Percentiles rank a stretch among this genome's conserved stretches.
Conservation (phyloP, 768 basidiomycete genomes). For the Tricholoma saponaceum region DNA sequence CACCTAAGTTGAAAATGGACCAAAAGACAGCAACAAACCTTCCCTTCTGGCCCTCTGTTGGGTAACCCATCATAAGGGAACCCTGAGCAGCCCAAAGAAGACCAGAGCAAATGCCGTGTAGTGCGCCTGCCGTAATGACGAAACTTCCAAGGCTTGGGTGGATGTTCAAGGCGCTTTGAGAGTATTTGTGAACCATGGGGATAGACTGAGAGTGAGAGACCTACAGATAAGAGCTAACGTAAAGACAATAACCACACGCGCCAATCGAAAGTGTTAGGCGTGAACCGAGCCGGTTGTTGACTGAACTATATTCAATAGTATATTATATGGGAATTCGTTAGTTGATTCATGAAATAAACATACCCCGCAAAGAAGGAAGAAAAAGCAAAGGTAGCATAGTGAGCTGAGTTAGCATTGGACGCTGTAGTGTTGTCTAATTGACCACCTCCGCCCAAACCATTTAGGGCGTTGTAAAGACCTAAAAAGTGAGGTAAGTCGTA, state of each 20-base stretch:
- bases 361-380: constrained; percentile 70
- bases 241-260: constrained; percentile 70
- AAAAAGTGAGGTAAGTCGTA: constrained; percentile 21
- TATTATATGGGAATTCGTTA: neutral
- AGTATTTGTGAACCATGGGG: too few relatives aligned
- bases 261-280: constrained; percentile 71
- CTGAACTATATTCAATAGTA: constrained; percentile 41
- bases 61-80: constrained; percentile 80
- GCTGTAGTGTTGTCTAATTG: constrained; percentile 48
- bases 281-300: constrained; percentile 79
- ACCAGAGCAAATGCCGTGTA: constrained; percentile 68
- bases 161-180: constrained; percentile 60
- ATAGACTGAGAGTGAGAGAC: constrained; percentile 19
- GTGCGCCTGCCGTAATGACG: constrained; percentile 65
- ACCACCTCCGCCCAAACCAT: constrained; percentile 63
- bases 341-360: neutral
- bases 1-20: constrained; percentile 80
- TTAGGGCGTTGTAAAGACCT: constrained; percentile 61
- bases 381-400: constrained; percentile 58
- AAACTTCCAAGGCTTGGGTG: constrained; percentile 58
- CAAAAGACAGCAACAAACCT: constrained; percentile 77
- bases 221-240: constrained; percentile 69
- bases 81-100: constrained; percentile 84
- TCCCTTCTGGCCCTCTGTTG: constrained; percentile 76
- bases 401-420: constrained; percentile 52